Conservation (phyloP, 2,329 filamentous ascomycete species). For the Talaromyces rugulosus region DNA sequence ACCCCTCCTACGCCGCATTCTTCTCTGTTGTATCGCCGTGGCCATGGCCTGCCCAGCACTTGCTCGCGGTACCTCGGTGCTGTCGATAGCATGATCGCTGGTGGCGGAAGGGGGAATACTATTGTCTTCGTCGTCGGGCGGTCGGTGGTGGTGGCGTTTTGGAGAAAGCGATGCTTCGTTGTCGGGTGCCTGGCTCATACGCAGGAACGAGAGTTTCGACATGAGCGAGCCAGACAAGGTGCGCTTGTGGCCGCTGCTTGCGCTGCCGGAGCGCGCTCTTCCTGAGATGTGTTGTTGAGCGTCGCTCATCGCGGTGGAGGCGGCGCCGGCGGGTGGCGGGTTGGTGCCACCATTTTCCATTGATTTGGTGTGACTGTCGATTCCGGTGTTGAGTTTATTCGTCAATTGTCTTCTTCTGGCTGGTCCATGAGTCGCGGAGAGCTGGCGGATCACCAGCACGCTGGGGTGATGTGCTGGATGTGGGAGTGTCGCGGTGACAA, state of each 20-base stretch:
- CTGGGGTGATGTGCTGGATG: neutral
- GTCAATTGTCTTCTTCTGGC: neutral
- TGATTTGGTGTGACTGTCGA: constrained; percentile 16
- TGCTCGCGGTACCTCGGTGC: constrained; percentile 15
- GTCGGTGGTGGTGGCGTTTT: constrained; percentile 14
- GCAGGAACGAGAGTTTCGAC: constrained; percentile 66
- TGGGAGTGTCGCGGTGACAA: neutral
- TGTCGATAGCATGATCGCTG: constrained; percentile 22
- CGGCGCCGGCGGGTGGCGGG: constrained; percentile 19
- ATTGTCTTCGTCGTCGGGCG: constrained; percentile 18
- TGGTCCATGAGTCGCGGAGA: neutral
- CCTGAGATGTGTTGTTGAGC: constrained; percentile 14
- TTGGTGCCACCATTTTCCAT: constrained; percentile 33
- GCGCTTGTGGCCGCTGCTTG: constrained; percentile 32
- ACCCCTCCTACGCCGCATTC: constrained; percentile 69
- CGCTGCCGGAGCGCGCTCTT: constrained; percentile 29
- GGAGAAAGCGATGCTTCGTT: neutral
- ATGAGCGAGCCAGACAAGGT: constrained; percentile 62
- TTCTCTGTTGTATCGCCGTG: constrained; percentile 46
- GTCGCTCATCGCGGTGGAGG: constrained; percentile 21
- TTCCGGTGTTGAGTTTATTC: neutral
- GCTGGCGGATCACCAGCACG: neutral
- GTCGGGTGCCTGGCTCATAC: constrained; percentile 37
- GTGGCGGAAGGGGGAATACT: constrained; percentile 4
- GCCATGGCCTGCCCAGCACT: constrained; percentile 45